These are phyloP conservation scores for Trametopsis cervina DNA, from an alignment of 768 basidiomycete genomes.

Conservation along the genomic window DNA sequence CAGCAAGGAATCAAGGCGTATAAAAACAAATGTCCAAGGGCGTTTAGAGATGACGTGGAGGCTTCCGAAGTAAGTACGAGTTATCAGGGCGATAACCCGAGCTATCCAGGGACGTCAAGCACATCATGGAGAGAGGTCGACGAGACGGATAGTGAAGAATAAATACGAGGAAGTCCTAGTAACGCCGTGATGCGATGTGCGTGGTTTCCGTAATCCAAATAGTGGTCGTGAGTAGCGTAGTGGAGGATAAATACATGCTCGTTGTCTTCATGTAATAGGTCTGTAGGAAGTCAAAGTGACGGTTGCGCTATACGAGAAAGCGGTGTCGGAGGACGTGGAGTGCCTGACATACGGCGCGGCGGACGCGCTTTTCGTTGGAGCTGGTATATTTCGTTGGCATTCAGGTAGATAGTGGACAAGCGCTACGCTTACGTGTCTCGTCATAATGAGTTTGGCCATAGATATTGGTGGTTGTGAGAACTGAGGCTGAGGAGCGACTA, in stretches of 20 bases:
- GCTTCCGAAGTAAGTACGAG: neutral
- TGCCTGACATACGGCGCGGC: neutral
- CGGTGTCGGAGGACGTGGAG: neutral
- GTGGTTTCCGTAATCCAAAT: neutral
- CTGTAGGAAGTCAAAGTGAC: no score
- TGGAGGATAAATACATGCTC: neutral
- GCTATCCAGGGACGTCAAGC: no score
- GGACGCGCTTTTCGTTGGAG: neutral
- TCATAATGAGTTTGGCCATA: slow-evolving; percentile 28
- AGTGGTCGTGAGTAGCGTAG: neutral
- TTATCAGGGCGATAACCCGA: no score
- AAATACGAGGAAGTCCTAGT: neutral
- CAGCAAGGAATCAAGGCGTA: neutral
- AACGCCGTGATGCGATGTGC: neutral
- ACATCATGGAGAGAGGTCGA: no score
- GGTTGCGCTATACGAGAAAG: no score
- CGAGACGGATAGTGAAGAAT: no score
- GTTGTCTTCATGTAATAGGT: neutral
- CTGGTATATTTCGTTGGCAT: neutral
- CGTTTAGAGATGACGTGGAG: neutral
- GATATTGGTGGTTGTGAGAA: slow-evolving; percentile 23
- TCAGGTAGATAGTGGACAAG: neutral
- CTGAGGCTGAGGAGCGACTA: slow-evolving; percentile 15
- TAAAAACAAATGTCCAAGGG: neutral
- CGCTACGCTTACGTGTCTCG: slow-evolving; percentile 22